Percentiles rank a stretch among this genome's conserved stretches.
These are phyloP conservation scores for Auriculariales sp. DNA, from an alignment of 768 basidiomycete species.

Conservation along the genomic window DNA sequence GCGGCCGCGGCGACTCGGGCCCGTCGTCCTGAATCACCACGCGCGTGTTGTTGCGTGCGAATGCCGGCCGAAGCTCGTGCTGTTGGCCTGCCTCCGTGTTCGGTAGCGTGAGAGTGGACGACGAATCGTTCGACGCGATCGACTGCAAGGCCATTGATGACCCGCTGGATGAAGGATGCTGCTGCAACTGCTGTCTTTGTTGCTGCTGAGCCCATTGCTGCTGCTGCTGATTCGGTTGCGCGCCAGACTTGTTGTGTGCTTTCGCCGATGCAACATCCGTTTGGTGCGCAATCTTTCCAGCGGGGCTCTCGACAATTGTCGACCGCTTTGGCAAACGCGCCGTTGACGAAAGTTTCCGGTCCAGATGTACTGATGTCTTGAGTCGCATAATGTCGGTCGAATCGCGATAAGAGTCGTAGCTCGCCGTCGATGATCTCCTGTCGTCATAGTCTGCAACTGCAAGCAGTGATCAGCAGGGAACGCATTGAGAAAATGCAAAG, in stretches of 20 bases:
- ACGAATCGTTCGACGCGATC: constrained; percentile 4
- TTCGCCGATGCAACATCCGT: constrained; percentile 38
- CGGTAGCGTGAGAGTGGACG: constrained; percentile 1
- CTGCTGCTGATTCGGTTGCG: constrained; percentile 3
- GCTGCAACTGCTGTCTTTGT: constrained; percentile 16
- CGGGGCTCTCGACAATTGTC: constrained; percentile 88
- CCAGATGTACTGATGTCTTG: constrained; percentile 77
- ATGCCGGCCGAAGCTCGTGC: constrained; percentile 48
- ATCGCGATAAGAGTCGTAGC: constrained; percentile 68
- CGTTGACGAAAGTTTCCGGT: constrained; percentile 89
- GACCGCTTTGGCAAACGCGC: constrained; percentile 86
- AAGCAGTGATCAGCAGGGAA: background rate
- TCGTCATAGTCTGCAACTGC: background rate
- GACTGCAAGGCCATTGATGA: constrained; percentile 16
- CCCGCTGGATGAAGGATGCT: constrained; percentile 6
- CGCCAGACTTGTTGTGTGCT: constrained; percentile 11
- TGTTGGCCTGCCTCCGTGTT: background rate
- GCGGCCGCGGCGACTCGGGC: constrained; percentile 17
- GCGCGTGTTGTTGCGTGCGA: constrained; percentile 68
- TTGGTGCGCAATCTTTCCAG: constrained; percentile 71
- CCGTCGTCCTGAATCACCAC: constrained; percentile 78
- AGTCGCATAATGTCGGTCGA: constrained; percentile 86
- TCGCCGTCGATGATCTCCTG: constrained; percentile 20
- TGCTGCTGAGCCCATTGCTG: constrained; percentile 5
- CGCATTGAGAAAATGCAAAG: background rate